phyloP scores from a whole-genome alignment of 768 basidiomycete species.

The Pulveroboletus ravenelii region DNA sequence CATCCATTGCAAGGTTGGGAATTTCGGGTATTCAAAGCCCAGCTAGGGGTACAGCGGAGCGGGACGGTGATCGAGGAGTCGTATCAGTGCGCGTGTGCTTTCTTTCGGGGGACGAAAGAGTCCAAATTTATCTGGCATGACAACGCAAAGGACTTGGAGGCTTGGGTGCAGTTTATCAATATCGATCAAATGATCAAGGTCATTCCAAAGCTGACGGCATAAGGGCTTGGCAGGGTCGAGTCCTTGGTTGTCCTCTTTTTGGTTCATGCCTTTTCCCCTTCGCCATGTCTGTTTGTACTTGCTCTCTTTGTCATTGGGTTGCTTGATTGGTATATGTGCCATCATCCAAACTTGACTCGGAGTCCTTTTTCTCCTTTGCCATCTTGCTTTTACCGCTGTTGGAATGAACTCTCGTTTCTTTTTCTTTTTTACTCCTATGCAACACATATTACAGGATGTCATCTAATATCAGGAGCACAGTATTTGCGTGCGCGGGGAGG shows the following conservation, averaged over 20 bases:
- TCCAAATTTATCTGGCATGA: conserved; percentile 72
- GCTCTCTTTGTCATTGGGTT: not conserved
- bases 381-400: not conserved
- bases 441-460: conserved; percentile 11
- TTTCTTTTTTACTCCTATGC: not conserved
- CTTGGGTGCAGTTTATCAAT: conserved; percentile 81
- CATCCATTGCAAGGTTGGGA: conserved; percentile 77
- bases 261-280: not conserved
- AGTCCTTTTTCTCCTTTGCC: not conserved
- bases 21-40: conserved; percentile 74
- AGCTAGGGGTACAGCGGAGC: conserved; percentile 61
- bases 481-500: not conserved
- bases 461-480: conserved; percentile 2
- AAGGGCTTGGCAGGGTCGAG: conserved; percentile 14
- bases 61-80: conserved; percentile 53
- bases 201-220: conserved; percentile 67
- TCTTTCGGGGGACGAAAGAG: conserved; percentile 63
- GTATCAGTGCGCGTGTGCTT: conserved; percentile 76
- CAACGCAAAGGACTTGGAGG: conserved; percentile 59
- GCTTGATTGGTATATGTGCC: conserved; percentile 3
- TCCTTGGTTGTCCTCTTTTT: not conserved
- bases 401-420: not conserved
- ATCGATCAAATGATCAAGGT: conserved; percentile 80
- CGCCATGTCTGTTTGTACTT: conserved; percentile 1
- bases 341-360: conserved; percentile 2